Evolutionary conservation across 139 green algal genomes (phyloP).

Genomic region (Volvox reticuliferus): DNA sequence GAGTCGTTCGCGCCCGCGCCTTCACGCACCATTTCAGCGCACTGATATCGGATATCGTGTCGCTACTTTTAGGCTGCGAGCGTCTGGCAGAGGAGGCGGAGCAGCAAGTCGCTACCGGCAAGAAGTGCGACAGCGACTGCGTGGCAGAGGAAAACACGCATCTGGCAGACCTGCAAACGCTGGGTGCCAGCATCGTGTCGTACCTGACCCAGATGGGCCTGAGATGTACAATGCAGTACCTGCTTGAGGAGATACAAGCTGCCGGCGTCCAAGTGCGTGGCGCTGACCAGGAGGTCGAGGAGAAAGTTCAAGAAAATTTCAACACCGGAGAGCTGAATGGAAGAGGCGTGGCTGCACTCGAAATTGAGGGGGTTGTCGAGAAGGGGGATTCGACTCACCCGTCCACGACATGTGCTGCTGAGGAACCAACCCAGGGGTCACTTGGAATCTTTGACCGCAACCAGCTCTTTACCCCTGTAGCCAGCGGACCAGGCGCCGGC

Average conservation of each 20-base stretch:
- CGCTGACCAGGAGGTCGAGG: not conserved
- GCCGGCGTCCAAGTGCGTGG: not conserved
- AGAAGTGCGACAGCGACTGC: not conserved
- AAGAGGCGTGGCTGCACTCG: too few relatives aligned
- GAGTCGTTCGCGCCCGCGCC: conserved; percentile 13
- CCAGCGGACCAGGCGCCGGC: too few relatives aligned
- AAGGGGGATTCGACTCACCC: too few relatives aligned
- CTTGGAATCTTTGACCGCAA: too few relatives aligned
- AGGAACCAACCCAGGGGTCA: too few relatives aligned
- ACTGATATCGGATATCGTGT: conserved; percentile 3
- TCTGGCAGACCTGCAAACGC: conserved; percentile 48
- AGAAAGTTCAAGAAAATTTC: not conserved
- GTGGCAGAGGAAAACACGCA: not conserved
- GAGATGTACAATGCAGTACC: not conserved
- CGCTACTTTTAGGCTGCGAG: conserved; percentile 17
- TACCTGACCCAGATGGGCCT: conserved; percentile 60
- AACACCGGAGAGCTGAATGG: too few relatives aligned
- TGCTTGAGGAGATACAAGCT: not conserved
- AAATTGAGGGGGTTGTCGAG: too few relatives aligned
- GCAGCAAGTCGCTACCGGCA: not conserved
- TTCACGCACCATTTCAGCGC: conserved; percentile 17
- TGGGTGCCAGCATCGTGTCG: conserved; percentile 67
- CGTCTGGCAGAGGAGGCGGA: not conserved
- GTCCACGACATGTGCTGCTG: too few relatives aligned
- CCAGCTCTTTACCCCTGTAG: too few relatives aligned